Percentiles rank a stretch among this genome's conserved stretches.
Evolutionary conservation across 2,329 filamentous ascomycete genomes (phyloP).

Genomic region (Macrophomina tecta): DNA sequence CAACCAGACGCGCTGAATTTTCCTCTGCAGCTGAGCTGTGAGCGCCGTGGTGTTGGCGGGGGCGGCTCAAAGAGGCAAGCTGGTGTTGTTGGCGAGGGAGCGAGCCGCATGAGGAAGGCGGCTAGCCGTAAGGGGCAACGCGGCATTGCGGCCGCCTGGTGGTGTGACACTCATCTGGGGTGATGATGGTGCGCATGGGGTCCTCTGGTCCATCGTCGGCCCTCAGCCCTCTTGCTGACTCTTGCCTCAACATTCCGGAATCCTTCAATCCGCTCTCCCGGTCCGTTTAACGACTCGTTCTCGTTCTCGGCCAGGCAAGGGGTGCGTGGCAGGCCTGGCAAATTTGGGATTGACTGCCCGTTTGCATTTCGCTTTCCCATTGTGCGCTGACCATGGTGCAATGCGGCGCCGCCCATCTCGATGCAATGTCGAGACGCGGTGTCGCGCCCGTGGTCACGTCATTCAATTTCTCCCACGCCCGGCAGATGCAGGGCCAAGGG

Average conservation of each 20-base stretch:
- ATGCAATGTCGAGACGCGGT: conserved; percentile 21
- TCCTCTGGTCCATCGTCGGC: not conserved
- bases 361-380: not conserved
- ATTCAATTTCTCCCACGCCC: not conserved
- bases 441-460: conserved; percentile 5
- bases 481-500: not conserved
- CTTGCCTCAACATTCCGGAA: not conserved
- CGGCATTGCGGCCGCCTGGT: conserved; percentile 17
- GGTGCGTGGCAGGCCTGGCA: not conserved
- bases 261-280: not conserved
- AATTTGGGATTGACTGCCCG: conserved; percentile 6
- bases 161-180: conserved; percentile 22
- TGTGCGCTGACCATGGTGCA: conserved; percentile 18
- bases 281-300: not conserved
- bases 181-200: conserved; percentile 24
- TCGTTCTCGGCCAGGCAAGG: not conserved
- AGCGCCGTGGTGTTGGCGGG: not conserved
- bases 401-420: conserved; percentile 9
- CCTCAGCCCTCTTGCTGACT: not conserved
- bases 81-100: not conserved
- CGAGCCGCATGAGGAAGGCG: conserved; percentile 9
- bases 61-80: conserved; percentile 5
- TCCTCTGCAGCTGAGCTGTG: not conserved
- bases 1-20: not conserved
- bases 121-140: conserved; percentile 14